A percentile compares a stretch with the other conserved stretches of the same genome.
Evolutionary conservation across 352 stramenopile species (phyloP).

Genomic region (Phytopythium kandeliae): DNA sequence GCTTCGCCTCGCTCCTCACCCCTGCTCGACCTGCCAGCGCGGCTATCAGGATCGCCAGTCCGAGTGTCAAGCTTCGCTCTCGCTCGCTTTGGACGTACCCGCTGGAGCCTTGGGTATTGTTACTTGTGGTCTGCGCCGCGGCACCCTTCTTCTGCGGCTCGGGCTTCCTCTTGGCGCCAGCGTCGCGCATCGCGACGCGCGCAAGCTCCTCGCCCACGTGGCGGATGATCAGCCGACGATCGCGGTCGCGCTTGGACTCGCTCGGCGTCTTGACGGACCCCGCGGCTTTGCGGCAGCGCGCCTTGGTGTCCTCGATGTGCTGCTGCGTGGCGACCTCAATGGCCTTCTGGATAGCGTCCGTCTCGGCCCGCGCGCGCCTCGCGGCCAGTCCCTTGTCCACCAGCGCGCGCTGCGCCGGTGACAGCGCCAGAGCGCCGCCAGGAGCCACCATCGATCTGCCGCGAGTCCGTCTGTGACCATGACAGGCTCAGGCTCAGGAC

Average conservation of each 20-base stretch:
- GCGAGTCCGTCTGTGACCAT: background rate
- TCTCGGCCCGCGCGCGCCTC: slow-evolving; percentile 31
- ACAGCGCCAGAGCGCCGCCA: slow-evolving; percentile 25
- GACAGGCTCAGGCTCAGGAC: background rate
- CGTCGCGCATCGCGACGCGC: slow-evolving; percentile 29
- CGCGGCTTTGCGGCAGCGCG: slow-evolving; percentile 7
- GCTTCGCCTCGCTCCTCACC: background rate
- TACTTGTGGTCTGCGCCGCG: background rate
- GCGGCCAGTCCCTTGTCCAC: slow-evolving; percentile 45
- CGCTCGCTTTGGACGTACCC: background rate
- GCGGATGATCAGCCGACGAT: slow-evolving; percentile 48
- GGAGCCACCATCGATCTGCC: slow-evolving; percentile 9
- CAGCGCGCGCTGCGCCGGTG: slow-evolving; percentile 41
- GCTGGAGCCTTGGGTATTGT: background rate
- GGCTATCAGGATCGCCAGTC: background rate
- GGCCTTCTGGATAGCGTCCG: slow-evolving; percentile 27
- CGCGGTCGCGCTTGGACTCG: slow-evolving; percentile 9
- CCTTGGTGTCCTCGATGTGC: slow-evolving; percentile 29
- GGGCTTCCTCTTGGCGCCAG: slow-evolving; percentile 8
- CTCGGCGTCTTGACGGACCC: background rate
- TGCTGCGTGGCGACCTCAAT: slow-evolving; percentile 18
- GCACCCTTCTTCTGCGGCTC: background rate
- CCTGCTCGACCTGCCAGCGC: background rate
- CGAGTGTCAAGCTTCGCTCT: background rate
- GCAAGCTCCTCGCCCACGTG: slow-evolving; percentile 60